These are phyloP conservation scores for Saturnispora gosingensis DNA, from an alignment of 805 yeast genomes.

Conservation along the genomic window DNA sequence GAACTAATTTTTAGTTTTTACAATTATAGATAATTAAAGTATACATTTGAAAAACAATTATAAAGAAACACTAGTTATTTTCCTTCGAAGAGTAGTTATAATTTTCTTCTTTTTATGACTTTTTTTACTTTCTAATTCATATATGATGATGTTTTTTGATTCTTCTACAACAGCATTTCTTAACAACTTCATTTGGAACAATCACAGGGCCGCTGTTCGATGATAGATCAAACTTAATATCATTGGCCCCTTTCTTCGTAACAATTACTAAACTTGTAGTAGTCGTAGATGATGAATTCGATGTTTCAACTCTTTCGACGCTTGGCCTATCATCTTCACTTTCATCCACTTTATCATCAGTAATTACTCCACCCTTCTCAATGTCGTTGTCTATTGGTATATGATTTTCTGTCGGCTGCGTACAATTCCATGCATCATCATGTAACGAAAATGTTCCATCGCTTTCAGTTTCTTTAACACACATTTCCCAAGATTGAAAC, in stretches of 20 bases:
- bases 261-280: slow-evolving; percentile 5
- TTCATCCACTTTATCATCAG: slow-evolving; percentile 5
- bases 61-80: not conserved
- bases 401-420: not conserved
- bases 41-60: not conserved
- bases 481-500: slow-evolving; percentile 55
- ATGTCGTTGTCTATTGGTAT: not conserved
- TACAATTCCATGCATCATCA: slow-evolving; percentile 1
- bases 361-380: not conserved
- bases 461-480: slow-evolving; percentile 40
- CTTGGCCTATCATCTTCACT: slow-evolving; percentile 15
- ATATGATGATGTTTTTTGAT: slow-evolving; percentile 16
- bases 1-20: not conserved
- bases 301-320: slow-evolving; percentile 15
- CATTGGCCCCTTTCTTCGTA: slow-evolving; percentile 7
- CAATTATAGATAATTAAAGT: not conserved
- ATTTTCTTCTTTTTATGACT: not conserved
- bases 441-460: slow-evolving; percentile 15
- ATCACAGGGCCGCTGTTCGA: slow-evolving; percentile 16
- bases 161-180: slow-evolving; percentile 16
- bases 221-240: slow-evolving; percentile 13
- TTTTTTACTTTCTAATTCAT: not conserved
- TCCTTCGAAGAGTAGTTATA: not conserved
- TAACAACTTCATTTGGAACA: slow-evolving; percentile 20
- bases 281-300: slow-evolving; percentile 1